Evolutionary conservation across 441 rosid species (phyloP), one percentile per base, ranked within the genome.

Genomic region (Erysimum cheiri): DNA sequence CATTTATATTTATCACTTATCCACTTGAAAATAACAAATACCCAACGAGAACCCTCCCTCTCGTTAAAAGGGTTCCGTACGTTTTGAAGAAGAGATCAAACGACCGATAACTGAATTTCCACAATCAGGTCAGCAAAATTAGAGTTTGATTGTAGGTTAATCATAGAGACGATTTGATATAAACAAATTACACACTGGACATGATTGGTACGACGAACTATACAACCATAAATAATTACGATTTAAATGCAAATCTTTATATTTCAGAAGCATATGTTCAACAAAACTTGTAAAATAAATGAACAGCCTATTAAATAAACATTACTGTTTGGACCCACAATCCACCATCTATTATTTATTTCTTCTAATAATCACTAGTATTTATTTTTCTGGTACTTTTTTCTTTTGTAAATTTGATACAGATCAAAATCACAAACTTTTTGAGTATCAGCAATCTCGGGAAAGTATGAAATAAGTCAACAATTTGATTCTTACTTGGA

Each of bases 251-350:
- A n/a, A 54, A 54, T 35, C 31, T 43, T 50, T 70, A 60, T 13
- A 28, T 62, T 24, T 63, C 64, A 61, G 22, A 43, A 62, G 6
- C 75, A 53, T 53, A 53, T 26, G 52, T 52, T 62, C 31, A 71
- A 47, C 54, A 55, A 55, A 63, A 63, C 13, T 14, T 15, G 8
- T 41, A 15, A 35, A 43, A 56, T 39, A 40, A 47, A 62, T 41
- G 33, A 15, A 40, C 31, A 19, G 1, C 35, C 5, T 46, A 70
- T 60, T 40, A 40, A 64, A 49, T 50, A 33, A 50, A 49, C 60
- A 47, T 72, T 39, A 72, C 17, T 56, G 0, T 64, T 40, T 73
- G 71, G 72, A 53, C 57, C 72, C 72, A 67, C 49, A 41, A 1
- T 52, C 41, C 37, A 50, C 62, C 55, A 49, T 64, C 31, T 59